phyloP scores from a whole-genome alignment of 192 early-diverging fungal genomes.

The Polychytrium aggregatum region DNA sequence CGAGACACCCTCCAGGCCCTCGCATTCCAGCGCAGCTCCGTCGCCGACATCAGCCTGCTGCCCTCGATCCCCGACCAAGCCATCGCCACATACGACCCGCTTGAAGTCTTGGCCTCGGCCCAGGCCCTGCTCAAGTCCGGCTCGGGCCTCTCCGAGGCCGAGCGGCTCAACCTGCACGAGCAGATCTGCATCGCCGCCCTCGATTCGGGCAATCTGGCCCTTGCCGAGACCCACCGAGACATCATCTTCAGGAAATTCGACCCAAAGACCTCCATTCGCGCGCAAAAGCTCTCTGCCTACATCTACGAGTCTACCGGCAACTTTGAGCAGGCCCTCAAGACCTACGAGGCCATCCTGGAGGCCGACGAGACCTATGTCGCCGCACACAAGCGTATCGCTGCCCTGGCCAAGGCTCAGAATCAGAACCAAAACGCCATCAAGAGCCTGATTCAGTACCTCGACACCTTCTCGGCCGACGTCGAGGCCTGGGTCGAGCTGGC shows the following conservation, averaged over 20 bases:
- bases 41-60: too few relatives aligned
- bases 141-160: constrained; percentile 6
- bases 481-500: constrained; percentile 85
- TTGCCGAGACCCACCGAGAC: constrained; percentile 52
- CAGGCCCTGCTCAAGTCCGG: too few relatives aligned
- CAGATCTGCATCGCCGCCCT: constrained; percentile 71
- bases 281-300: constrained; percentile 58
- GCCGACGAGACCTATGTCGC: constrained; percentile 70
- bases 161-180: constrained; percentile 53
- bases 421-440: constrained; percentile 58
- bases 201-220: constrained; percentile 56
- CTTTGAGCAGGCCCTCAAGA: constrained; percentile 46
- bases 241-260: constrained; percentile 54
- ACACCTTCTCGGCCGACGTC: constrained; percentile 73
- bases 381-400: constrained; percentile 60
- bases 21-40: too few relatives aligned
- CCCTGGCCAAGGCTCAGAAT: constrained; percentile 56
- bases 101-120: too few relatives aligned
- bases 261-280: constrained; percentile 13
- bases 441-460: constrained; percentile 62
- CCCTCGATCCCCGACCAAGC: too few relatives aligned
- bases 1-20: too few relatives aligned
- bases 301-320: constrained; percentile 66
- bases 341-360: constrained; percentile 66
- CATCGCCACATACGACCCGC: too few relatives aligned